phyloP scores from a whole-genome alignment of 2,329 filamentous ascomycete species.

The Beauveria sp. region DNA sequence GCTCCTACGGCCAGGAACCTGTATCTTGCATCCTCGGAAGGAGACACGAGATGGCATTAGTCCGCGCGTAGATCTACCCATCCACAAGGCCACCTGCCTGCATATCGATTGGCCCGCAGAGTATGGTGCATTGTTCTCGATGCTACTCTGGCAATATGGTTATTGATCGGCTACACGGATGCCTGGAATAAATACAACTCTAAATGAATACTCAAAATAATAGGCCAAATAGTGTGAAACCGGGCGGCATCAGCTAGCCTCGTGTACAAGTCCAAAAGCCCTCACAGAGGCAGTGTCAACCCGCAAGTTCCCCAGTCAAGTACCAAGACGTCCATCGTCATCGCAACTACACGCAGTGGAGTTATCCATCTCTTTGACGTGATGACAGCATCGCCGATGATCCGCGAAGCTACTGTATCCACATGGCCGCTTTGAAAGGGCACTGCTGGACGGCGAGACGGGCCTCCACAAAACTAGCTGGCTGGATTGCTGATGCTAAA shows the following conservation, averaged over 20 bases:
- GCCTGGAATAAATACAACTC: too few species aligned
- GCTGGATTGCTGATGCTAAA: slow-evolving; percentile 2
- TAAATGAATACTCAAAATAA: too few species aligned
- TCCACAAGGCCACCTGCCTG: too few species aligned
- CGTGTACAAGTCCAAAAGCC: too few species aligned
- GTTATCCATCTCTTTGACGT: neutral
- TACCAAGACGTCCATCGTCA: neutral
- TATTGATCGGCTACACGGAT: too few species aligned
- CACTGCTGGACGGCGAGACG: neutral
- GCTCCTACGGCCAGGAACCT: neutral
- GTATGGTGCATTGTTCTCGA: too few species aligned
- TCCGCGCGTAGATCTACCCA: too few species aligned
- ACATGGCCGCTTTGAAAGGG: neutral
- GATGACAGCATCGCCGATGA: neutral
- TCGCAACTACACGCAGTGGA: neutral
- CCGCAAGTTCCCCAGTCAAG: neutral
- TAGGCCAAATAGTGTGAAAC: neutral
- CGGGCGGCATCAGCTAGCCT: neutral
- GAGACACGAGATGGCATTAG: too few species aligned
- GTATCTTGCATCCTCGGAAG: too few species aligned
- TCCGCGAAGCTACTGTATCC: neutral
- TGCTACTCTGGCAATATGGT: too few species aligned
- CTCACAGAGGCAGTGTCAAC: neutral
- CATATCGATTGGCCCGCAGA: too few species aligned
- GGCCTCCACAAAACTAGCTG: neutral